These are phyloP conservation scores for fission yeast (Schizosaccharomyces pombe) DNA, from an alignment of 805 yeast species.

Conservation along the genomic window DNA sequence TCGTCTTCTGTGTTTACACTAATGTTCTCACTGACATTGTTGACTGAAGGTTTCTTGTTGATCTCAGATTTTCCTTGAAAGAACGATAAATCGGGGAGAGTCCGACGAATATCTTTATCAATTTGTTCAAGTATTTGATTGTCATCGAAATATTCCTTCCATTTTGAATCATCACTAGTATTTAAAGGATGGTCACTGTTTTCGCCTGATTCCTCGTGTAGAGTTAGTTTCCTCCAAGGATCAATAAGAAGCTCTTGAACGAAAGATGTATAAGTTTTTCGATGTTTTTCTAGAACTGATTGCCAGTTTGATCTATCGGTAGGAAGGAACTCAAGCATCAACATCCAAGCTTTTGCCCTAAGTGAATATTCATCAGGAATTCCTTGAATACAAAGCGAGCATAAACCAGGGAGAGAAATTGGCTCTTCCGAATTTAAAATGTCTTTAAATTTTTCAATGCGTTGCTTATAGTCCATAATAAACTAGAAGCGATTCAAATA, in stretches of 20 bases:
- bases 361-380: neutral
- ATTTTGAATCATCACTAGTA: neutral
- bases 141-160: conserved; percentile 2
- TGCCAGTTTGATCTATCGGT: neutral
- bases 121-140: neutral
- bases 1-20: too few relatives aligned
- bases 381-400: neutral
- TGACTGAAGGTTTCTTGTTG: neutral
- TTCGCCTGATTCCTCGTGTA: neutral
- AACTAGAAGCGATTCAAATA: neutral
- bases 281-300: neutral
- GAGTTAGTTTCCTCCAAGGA: neutral
- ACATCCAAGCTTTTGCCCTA: conserved; percentile 1
- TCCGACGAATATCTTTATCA: conserved; percentile 2
- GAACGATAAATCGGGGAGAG: neutral
- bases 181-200: neutral
- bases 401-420: neutral
- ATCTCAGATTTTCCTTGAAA: neutral
- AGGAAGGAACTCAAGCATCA: neutral
- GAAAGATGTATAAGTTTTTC: conserved; percentile 1
- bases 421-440: neutral
- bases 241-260: neutral
- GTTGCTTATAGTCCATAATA: neutral
- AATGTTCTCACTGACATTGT: too few relatives aligned
- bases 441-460: neutral